Base-by-base conservation (phyloP, 768 basidiomycete species). In the Brasilioporus rufonigricans region DNA sequence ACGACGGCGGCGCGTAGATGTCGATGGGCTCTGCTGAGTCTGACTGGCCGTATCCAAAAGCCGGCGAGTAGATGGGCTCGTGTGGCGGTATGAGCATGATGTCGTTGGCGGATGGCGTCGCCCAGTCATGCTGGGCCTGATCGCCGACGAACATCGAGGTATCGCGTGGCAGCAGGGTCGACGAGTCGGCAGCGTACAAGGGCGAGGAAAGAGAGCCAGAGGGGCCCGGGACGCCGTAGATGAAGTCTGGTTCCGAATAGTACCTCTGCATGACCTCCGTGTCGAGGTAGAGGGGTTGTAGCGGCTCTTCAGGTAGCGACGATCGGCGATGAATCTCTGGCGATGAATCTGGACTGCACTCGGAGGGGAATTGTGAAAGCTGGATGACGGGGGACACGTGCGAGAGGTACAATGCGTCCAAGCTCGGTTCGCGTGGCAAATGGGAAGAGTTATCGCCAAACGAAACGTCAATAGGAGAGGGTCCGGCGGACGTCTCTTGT, bases 201-300 rank as follows among this genome's bases (percentile, higher is more conserved):
- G 68, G 51, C 1, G 62, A 48, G 3, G 40, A 53, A 24, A 67
- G 55, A 16, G 52, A 39, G 35, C 19, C 23, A 3, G 53, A 46
- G 39, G 61, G 24, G 3, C 57, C 24, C 2, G 54, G 31, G 7
- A 61, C 11, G 13, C 50, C 53, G 39, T 62, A 70, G 52, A 53
- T 3, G 2, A 57, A 39, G 21, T 62, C 63, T 24, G 56, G 58
- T 3, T 60, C 55, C 18, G 53, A 21, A 35, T 57, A 69, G 44
- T 65, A 71, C 23, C 46, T 48, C 38, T 46, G 50, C 57, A 72
- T 58, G 49, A 60, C 10, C 27, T 67, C 61, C 16, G 61, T 12
- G 39, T 63, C 59, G 36, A 71, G 55, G 46, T 63, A 71, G 11
- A 65, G 23, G 9, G 61, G 23, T 23, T 55, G 65, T 11, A 67